Conservation (phyloP, 176 grass and related monocot species). For the Phragmites australis region DNA sequence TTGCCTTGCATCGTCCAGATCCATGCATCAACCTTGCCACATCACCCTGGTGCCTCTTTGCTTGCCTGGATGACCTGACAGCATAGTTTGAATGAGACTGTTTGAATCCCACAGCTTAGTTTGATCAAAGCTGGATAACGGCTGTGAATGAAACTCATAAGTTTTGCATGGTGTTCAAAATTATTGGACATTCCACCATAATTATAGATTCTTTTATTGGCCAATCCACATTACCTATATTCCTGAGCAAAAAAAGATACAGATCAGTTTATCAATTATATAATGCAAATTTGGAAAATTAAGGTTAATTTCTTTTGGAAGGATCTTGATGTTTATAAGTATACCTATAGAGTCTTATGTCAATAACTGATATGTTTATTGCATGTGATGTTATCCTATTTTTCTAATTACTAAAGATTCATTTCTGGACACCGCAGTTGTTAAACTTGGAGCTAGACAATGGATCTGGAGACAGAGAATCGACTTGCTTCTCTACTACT, state of each 20-base stretch:
- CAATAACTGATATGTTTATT: not conserved
- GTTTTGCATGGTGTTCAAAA: not conserved
- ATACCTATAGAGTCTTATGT: not conserved
- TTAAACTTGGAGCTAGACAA: conserved; percentile 26
- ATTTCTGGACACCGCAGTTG: not conserved
- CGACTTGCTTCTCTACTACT: conserved; percentile 68
- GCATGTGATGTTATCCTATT: not conserved
- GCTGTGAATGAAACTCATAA: not conserved
- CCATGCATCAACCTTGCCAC: not conserved
- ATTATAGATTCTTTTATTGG: not conserved
- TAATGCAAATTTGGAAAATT: not conserved
- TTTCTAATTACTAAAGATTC: not conserved
- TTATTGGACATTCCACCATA: not conserved
- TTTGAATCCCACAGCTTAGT: not conserved
- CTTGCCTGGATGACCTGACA: not conserved
- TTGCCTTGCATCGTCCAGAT: not conserved
- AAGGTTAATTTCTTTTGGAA: not conserved
- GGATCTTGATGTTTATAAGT: not conserved
- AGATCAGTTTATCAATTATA: not conserved
- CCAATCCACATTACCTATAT: not conserved
- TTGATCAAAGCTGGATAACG: not conserved
- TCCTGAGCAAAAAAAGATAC: not conserved
- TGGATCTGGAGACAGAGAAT: conserved; percentile 96
- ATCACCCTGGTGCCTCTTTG: not conserved
- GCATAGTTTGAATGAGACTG: not conserved